phyloP scores from a whole-genome alignment of 2,329 filamentous ascomycete genomes.

The Aureobasidium uvarum region DNA sequence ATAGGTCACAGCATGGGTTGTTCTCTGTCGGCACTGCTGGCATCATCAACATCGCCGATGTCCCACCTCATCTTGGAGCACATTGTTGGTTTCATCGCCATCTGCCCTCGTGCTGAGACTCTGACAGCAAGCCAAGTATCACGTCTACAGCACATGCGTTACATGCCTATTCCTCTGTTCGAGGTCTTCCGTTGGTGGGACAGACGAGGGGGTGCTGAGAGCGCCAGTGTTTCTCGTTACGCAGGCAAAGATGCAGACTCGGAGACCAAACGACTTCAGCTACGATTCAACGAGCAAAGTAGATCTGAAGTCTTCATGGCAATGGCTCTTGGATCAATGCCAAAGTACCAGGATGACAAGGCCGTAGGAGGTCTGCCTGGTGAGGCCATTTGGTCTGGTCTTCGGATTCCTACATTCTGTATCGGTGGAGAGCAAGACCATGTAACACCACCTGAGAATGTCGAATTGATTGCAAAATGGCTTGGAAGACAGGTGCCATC shows the following conservation, averaged over 20 bases:
- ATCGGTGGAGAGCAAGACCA: slow-evolving; percentile 74
- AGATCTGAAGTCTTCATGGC: slow-evolving; percentile 77
- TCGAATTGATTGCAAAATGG: slow-evolving; percentile 62
- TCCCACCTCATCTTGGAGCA: slow-evolving; percentile 57
- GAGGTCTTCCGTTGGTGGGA: slow-evolving; percentile 76
- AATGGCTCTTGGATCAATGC: slow-evolving; percentile 71
- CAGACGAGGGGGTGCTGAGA: slow-evolving; percentile 71
- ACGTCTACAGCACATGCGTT: slow-evolving; percentile 58
- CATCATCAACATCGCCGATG: slow-evolving; percentile 58
- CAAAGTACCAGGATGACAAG: slow-evolving; percentile 55
- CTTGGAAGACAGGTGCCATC: slow-evolving; percentile 28
- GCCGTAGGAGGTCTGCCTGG: slow-evolving; percentile 66
- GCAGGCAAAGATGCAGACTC: slow-evolving; percentile 65
- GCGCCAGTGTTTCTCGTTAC: slow-evolving; percentile 75
- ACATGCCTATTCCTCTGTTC: slow-evolving; percentile 70
- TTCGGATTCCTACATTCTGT: slow-evolving; percentile 73
- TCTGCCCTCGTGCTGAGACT: slow-evolving; percentile 73
- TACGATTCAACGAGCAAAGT: slow-evolving; percentile 78
- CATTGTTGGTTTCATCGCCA: slow-evolving; percentile 72
- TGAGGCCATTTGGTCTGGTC: slow-evolving; percentile 65
- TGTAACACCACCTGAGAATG: slow-evolving; percentile 69
- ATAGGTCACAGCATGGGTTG: slow-evolving; percentile 91
- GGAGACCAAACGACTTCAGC: slow-evolving; percentile 65
- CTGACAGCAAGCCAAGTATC: slow-evolving; percentile 39
- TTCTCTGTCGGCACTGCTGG: slow-evolving; percentile 70